Base-by-base conservation (phyloP, 2,329 filamentous ascomycete species). In the Diplodia mutila region DNA sequence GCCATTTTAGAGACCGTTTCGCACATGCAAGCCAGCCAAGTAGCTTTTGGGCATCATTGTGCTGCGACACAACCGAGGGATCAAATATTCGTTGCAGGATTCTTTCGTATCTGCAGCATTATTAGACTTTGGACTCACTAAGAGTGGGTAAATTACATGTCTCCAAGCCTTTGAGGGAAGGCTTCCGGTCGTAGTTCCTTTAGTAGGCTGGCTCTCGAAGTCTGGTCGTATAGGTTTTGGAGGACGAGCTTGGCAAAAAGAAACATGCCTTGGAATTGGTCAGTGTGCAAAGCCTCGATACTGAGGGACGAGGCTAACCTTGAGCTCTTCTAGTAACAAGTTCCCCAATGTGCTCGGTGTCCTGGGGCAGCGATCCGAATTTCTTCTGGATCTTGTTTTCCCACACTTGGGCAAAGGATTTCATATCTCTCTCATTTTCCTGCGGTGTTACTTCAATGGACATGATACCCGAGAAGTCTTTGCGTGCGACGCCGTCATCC, bases 1-100 rank as follows among this genome's bases (percentile, higher is more conserved):
- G 74, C 76, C 76, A 78, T 61, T 78, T 78, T 0, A 84, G 71
- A 0, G 80, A 74, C 0, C 82, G 74, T 54, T 77, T 79, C 0
- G 81, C 78, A 64, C 79, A 79, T 3, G 76, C 76, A 18, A 83
- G 73, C 80, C 79, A 83, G 1, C 77, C 75, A 4, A 84, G 72
- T 16, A 84, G 72, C 14, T 69, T 72, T 66, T 73, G 73, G 0
- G 76, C 73, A 70, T 66, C 0, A 66, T 32, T 74, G 4, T 39
- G n/a, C 72, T 61, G n/a, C 67, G 70, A 5, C 32, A 9, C 5
- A 21, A 21, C 3, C 68, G 66, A n/a, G 68, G 64, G 8, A 61
- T 61, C 51, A 67, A 68, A 3, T 6, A 77, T 69, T 1, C 71
- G 64, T 1, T 69, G 73, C 6, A 67, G 25, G 21, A 67, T 67